Base-by-base conservation (phyloP, 1,139 yeast genomes). In the Lodderomyces orthopsilosis region DNA sequence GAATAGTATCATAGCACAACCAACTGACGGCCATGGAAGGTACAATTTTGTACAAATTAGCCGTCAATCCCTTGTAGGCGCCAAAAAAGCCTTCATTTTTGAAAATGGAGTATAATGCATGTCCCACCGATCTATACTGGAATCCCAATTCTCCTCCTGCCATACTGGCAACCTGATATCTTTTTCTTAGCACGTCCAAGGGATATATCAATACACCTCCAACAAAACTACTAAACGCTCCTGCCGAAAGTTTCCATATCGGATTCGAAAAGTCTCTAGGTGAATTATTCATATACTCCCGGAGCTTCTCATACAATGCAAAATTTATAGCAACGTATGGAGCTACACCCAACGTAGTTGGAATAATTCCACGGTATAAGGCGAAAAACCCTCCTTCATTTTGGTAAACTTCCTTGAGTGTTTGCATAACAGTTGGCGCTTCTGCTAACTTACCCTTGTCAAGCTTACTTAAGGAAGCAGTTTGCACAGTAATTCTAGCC, bases 11-110 rank as follows among this genome's bases (percentile, higher is more conserved):
- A 63, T 86, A 91, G 48, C 87, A 81, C 46, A 87, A 70, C 96
- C 96, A 93, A 49, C 91, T 86, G 17, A 91, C 90, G 2, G 98
- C 98, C 93, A 91, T 91, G 7, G 94, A 83, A 0, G 97, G 97
- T 33, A 89, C 87, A 2, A 91, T 94, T 61, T 91, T 91, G 66
- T 89, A 83, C 59, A 91, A 71, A 58, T 91, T 91, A 2, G 97
- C 96, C 2, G 85, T 77, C 57, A 91, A 74, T 0, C 98, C 98
- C 59, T 85, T 87, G 68, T 89, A 91, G 34, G 93, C 80, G 2
- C 98, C 98, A 40, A 63, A 66, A 46, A 80, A 62, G 0, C 98
- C 98, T 62, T 91, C 98, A 14, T 73, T 68, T 47, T 68, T 72
- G 48, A 85, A 81, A 37, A 91, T 88, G 4, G 84, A 75, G 4